A percentile compares a stretch with the other conserved stretches of the same genome.
Conservation (phyloP, 306 rosid species). For the Vigna reflexopilosa region DNA sequence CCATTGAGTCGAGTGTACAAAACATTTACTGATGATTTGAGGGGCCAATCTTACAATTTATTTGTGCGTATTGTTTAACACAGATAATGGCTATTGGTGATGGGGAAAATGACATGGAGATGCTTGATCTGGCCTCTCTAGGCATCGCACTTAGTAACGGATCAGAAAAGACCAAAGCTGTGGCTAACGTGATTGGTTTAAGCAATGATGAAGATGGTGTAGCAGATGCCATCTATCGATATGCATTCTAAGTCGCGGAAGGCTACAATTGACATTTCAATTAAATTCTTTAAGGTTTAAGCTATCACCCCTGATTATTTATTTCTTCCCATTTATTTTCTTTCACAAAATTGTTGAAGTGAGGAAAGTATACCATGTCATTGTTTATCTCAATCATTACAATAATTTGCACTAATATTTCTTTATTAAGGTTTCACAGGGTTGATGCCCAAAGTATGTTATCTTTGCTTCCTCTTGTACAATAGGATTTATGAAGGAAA, state of each 20-base stretch:
- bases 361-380: slow-evolving; percentile 27
- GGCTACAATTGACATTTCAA: slow-evolving; percentile 34
- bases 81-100: slow-evolving; percentile 98
- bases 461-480: slow-evolving; percentile 26
- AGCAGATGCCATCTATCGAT: slow-evolving; percentile 90
- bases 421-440: slow-evolving; percentile 12
- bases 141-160: slow-evolving; percentile 91
- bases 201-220: slow-evolving; percentile 95
- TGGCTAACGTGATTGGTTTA: slow-evolving; percentile 76
- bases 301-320: slow-evolving; percentile 33
- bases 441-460: slow-evolving; percentile 18
- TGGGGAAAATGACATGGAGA: slow-evolving; percentile 92
- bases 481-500: background rate
- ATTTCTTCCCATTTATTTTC: slow-evolving; percentile 20
- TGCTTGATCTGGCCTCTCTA: slow-evolving; percentile 90
- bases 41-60: background rate
- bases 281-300: slow-evolving; percentile 21
- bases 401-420: slow-evolving; percentile 5
- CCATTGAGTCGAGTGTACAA: slow-evolving; percentile 7
- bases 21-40: background rate
- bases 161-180: slow-evolving; percentile 81
- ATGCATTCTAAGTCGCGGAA: slow-evolving; percentile 68
- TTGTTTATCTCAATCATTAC: slow-evolving; percentile 3
- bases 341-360: slow-evolving; percentile 19
- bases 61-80: slow-evolving; percentile 8